phyloP scores from a whole-genome alignment of 768 basidiomycete species.

The Trametes maxima region DNA sequence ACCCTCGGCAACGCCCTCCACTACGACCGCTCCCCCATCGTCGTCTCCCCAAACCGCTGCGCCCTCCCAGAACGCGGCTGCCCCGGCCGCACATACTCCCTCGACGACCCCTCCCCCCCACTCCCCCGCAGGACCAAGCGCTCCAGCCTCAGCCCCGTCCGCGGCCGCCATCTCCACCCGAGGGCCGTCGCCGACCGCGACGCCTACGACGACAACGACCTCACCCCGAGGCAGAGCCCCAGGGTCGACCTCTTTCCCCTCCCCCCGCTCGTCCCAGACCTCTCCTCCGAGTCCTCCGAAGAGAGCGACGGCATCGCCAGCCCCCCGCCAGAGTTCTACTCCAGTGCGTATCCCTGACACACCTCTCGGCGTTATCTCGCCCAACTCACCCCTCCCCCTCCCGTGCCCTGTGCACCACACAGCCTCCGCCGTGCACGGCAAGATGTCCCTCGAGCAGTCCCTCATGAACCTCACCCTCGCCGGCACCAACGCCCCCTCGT shows the following conservation, averaged over 20 bases:
- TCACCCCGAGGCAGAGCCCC: constrained; percentile 31
- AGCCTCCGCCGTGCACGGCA: constrained; percentile 8
- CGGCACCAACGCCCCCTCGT: constrained; percentile 16
- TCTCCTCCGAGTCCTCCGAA: constrained; percentile 59
- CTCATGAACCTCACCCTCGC: constrained; percentile 20
- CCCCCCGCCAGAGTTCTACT: constrained; percentile 37
- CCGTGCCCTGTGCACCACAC: constrained; percentile 8
- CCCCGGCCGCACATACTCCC: constrained; percentile 67
- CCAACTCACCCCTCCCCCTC: neutral
- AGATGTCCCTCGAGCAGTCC: constrained; percentile 22
- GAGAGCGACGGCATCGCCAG: constrained; percentile 58
- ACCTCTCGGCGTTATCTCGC: constrained; percentile 12
- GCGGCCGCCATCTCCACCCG: constrained; percentile 49
- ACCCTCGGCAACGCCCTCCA: constrained; percentile 43
- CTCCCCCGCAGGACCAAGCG: neutral
- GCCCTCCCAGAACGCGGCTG: constrained; percentile 79
- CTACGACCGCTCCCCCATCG: constrained; percentile 83
- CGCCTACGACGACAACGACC: constrained; percentile 29
- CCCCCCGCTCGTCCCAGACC: constrained; percentile 58
- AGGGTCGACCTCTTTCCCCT: constrained; percentile 22
- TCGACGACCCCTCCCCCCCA: constrained; percentile 39
- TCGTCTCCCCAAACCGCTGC: constrained; percentile 71
- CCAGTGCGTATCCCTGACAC: constrained; percentile 12
- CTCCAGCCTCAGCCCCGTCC: constrained; percentile 4
- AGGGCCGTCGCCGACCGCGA: constrained; percentile 38